phyloP scores from a whole-genome alignment of 176 grass and related monocot genomes.

The Paspalum vaginatum region DNA sequence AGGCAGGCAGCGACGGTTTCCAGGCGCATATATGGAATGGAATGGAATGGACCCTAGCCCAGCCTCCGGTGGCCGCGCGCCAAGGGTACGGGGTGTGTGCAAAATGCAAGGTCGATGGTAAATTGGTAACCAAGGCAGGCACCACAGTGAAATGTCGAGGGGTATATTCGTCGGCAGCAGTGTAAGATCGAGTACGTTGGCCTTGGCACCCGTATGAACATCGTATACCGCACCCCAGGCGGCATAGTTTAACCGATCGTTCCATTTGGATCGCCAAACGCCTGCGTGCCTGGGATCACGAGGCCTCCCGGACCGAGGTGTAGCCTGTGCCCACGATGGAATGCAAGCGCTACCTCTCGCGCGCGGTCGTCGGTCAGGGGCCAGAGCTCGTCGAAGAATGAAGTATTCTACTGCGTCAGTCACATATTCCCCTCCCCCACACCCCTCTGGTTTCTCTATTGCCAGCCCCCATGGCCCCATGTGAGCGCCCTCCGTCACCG shows the following conservation, averaged over 20 bases:
- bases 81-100: no score
- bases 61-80: no score
- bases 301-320: conserved; percentile 48
- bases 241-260: conserved; percentile 31
- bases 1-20: neutral
- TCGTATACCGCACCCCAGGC: conserved; percentile 28
- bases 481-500: conserved; percentile 50
- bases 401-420: no score
- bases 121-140: neutral
- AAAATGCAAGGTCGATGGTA: no score
- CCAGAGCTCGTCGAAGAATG: no score
- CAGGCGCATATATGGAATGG: neutral
- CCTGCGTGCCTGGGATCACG: conserved; percentile 69
- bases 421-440: neutral
- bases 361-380: no score
- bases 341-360: no score
- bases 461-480: conserved; percentile 46
- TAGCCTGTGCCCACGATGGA: no score
- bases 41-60: no score
- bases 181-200: neutral
- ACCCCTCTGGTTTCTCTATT: conserved; percentile 44
- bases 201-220: neutral
- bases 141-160: conserved; percentile 24
- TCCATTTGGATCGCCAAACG: conserved; percentile 63
- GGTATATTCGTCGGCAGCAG: neutral